phyloP scores from a whole-genome alignment of 2,329 filamentous ascomycete genomes.

The Geosmithia flava region DNA sequence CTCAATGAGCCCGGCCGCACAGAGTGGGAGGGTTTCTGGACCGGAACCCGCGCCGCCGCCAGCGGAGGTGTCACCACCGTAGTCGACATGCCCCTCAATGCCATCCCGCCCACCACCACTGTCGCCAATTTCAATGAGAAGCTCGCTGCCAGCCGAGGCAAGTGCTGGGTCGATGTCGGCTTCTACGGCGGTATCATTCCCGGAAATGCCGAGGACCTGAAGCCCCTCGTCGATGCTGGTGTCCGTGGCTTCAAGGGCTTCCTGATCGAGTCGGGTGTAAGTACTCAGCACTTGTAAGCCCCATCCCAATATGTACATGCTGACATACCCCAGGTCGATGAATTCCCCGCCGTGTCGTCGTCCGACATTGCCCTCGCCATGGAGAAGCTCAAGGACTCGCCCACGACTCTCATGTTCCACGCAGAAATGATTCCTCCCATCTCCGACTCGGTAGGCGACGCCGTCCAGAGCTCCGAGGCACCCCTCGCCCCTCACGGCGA shows the following conservation, averaged over 20 bases:
- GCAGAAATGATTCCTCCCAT: conserved; percentile 96
- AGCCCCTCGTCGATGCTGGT: conserved; percentile 69
- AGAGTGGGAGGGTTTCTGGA: conserved; percentile 98
- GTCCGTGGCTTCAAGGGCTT: conserved; percentile 97
- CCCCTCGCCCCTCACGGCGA: conserved; percentile 61
- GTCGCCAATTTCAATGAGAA: conserved; percentile 74
- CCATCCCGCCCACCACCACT: conserved; percentile 91
- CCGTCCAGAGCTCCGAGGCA: conserved; percentile 55
- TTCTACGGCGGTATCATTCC: conserved; percentile 95
- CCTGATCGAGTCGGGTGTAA: conserved; percentile 87
- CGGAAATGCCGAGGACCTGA: conserved; percentile 70
- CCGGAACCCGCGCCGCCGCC: conserved; percentile 83
- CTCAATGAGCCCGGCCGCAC: conserved; percentile 93
- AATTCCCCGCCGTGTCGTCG: conserved; percentile 85
- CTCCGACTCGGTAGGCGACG: conserved; percentile 65
- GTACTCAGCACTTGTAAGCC: conserved; percentile 17
- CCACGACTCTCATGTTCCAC: conserved; percentile 97
- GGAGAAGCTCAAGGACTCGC: conserved; percentile 62
- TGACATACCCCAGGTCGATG: conserved; percentile 56
- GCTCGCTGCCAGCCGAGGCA: conserved; percentile 65
- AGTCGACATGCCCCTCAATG: conserved; percentile 94
- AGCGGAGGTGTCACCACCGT: conserved; percentile 96
- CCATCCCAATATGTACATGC: not conserved
- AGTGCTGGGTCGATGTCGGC: conserved; percentile 98
- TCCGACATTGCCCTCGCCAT: conserved; percentile 71